phyloP scores from a whole-genome alignment of 2,329 filamentous ascomycete species.

The Cercospora sp. region DNA sequence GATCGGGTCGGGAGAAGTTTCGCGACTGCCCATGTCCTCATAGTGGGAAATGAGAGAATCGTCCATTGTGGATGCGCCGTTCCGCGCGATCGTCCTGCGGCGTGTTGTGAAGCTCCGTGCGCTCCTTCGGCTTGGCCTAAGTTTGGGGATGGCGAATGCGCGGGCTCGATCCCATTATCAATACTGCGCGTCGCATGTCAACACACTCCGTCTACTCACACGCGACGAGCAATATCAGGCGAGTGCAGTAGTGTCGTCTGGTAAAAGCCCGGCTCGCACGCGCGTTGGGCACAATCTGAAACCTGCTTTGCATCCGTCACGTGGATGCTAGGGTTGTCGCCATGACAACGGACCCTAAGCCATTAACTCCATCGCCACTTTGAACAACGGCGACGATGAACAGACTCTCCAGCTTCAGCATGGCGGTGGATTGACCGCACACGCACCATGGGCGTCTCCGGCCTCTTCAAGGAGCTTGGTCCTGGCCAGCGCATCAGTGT shows the following conservation, averaged over 20 bases:
- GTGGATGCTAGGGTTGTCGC: constrained; percentile 1
- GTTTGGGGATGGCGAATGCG: neutral
- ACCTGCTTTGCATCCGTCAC: constrained; percentile 2
- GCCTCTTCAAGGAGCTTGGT: constrained; percentile 89
- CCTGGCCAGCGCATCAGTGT: constrained; percentile 76
- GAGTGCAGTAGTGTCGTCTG: constrained; percentile 5
- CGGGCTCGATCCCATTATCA: neutral
- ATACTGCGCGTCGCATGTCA: constrained; percentile 9
- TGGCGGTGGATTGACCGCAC: neutral
- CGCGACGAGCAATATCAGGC: neutral
- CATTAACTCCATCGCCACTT: neutral
- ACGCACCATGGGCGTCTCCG: constrained; percentile 43
- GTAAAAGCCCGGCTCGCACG: constrained; percentile 4
- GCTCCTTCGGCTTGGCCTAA: neutral
- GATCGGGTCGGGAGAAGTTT: constrained; percentile 40
- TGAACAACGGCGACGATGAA: neutral
- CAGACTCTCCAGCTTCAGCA: neutral
- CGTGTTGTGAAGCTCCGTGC: constrained; percentile 4
- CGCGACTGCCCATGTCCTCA: constrained; percentile 18
- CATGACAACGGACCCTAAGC: constrained; percentile 3
- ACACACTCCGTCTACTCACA: neutral
- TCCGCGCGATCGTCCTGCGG: neutral
- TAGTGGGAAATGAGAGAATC: constrained; percentile 13
- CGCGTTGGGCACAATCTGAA: constrained; percentile 12
- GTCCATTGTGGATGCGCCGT: neutral